Evolutionary conservation across 148 eudicot genomes (phyloP).

Genomic region (Silene uniflora): DNA sequence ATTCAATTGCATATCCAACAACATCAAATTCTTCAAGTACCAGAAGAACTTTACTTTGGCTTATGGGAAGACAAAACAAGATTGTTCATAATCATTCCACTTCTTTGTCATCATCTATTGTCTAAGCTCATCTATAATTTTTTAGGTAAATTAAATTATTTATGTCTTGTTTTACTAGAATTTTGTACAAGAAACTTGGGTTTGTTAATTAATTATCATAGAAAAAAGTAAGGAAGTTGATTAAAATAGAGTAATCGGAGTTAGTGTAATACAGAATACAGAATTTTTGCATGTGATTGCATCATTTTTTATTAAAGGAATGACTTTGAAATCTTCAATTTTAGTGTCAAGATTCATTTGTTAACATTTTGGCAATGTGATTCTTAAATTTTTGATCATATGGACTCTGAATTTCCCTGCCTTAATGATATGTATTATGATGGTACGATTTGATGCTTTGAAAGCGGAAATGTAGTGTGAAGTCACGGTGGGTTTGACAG

Average conservation of each 20-base stretch:
- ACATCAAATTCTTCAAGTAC: constrained; percentile 46
- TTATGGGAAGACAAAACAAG: constrained; percentile 75
- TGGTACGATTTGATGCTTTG: too few relatives aligned
- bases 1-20: constrained; percentile 45
- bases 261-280: constrained; percentile 21
- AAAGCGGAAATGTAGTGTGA: too few relatives aligned
- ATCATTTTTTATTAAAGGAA: not conserved
- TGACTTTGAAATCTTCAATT: not conserved
- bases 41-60: constrained; percentile 75
- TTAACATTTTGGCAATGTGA: too few relatives aligned
- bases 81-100: constrained; percentile 51
- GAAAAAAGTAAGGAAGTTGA: not conserved
- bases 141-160: not conserved
- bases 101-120: constrained; percentile 44
- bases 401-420: too few relatives aligned
- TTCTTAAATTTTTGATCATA: too few relatives aligned
- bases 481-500: too few relatives aligned
- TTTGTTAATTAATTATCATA: too few relatives aligned
- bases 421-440: too few relatives aligned
- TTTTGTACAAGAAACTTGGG: not conserved
- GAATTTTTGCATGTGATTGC: constrained; percentile 22
- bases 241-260: not conserved
- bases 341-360: too few relatives aligned
- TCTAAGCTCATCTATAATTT: constrained; percentile 17
- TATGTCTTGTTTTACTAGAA: not conserved